Evolutionary conservation across 768 basidiomycete genomes (phyloP), one percentile per base, ranked within the genome.

Genomic region (Candolleomyces efflorescens): DNA sequence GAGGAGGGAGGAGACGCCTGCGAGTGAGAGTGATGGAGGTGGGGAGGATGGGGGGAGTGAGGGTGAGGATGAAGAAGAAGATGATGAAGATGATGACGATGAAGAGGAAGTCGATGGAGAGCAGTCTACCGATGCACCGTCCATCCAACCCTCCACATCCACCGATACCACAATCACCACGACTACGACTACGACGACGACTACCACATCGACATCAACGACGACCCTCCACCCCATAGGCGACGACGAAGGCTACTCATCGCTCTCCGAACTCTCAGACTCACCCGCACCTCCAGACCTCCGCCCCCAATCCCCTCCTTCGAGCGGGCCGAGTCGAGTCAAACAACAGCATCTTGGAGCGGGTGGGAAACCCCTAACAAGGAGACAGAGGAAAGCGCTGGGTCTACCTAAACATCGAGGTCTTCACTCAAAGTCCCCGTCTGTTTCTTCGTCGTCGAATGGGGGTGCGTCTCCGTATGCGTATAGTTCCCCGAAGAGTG

Each of bases 311-410:
- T 59, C 43, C 4, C 56, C 60, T 1, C 68, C 73, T 43, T 67
- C 68, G 1, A 68, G 69, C 11, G 60, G 66, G 0, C 53, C 55
- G 39, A 50, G 60, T 3, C 36, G 49, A 22, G 62, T 50, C 24
- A 32, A 50, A 46, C 50, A 22, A 15, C 41, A 49, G 44, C 39
- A 56, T 43, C 45, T 50, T 12, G 17, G 41, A 13, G 58, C 32
- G 39, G 24, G 43, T 4, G 72, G 75, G 61, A 77, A 71, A 47
- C 76, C 75, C 5, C 54, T 92, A 47, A 92, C 89, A 6, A 73
- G 85, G 49, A 73, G 89, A 20, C 82, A 92, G 70, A 77, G 86
- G 36, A 91, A 86, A 71, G 75, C 74, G n/a, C 74, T 86, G 11
- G 86, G 87, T 1, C 67, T 91, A 44, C 87, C 88, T 0, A 89